Base-by-base conservation (phyloP, 208 protist species). In the Blastocrithidia nonstop region DNA sequence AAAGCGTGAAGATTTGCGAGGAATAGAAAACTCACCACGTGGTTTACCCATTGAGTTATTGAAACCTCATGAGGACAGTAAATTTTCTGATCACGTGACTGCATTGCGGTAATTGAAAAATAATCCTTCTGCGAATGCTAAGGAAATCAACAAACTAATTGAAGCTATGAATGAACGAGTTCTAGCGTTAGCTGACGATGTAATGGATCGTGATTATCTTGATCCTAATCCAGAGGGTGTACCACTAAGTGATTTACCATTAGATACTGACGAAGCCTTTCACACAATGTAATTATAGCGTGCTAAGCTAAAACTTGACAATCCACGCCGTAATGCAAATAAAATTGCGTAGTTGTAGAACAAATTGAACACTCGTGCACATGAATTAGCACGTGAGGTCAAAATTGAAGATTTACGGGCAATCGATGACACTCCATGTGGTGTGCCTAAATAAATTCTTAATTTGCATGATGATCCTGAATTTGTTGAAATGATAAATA, bases 191-290 rank as follows among this genome's bases (percentile, higher is more conserved):
- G 75, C 71, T 1, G 61, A 73, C 54, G 47, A 63, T 23, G 46
- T 48, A 43, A 46, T 52, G n/a, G 71, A 75, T 39, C 64, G 71
- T 24, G 21, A 54, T 1, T 66, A 59, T 46, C 24, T 79, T 26
- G 45, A 59, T 22, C 39, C 45, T 22, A 53, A 54, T 17, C 71
- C 63, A 2, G 69, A 80, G 36, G 78, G 78, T n/a, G 67, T 88
- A 3, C 58, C 69, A 17, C 40, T 83, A 27, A 39, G 33, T n/a
- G 45, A 62, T 28, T 57, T 88, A 9, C 70, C 70, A 0, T 54
- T 90, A 13, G 66, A 86, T 38, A 63, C 52, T 0, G 72, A 90
- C 42, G 31, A 16, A 9, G 15, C 59, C 11, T 83, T 89, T 45
- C 49, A 53, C 11, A 55, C 49, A 27, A 47, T 85, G 53, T 75